Evolutionary conservation across 139 green algal species (phyloP).

Genomic region (Haematococcus sp.): DNA sequence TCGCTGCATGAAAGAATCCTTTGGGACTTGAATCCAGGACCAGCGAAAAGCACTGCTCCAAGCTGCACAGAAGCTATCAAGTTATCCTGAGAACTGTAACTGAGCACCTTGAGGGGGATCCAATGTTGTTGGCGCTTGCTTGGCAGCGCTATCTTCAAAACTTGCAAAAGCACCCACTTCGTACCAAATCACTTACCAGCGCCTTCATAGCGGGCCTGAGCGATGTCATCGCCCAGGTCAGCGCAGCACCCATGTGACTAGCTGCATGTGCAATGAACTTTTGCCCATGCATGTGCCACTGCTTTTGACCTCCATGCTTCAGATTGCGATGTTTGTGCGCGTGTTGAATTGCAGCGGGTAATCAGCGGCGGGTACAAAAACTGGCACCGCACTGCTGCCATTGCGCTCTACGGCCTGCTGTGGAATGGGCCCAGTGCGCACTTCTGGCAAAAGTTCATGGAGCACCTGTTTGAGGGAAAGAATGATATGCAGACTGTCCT

Average conservation of each 20-base stretch:
- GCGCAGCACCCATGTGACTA: neutral
- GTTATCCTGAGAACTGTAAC: too few relatives aligned
- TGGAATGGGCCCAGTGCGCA: conserved; percentile 53
- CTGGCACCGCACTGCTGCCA: conserved; percentile 30
- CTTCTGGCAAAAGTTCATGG: conserved; percentile 62
- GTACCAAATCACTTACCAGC: conserved; percentile 60
- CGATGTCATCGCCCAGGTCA: conserved; percentile 50
- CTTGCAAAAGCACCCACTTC: conserved; percentile 44
- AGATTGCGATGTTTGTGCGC: too few relatives aligned
- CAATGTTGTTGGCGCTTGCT: conserved; percentile 27
- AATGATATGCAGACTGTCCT: conserved; percentile 41
- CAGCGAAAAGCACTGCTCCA: too few relatives aligned
- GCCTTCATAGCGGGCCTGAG: conserved; percentile 41
- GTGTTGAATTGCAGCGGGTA: conserved; percentile 33
- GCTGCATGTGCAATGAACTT: too few relatives aligned
- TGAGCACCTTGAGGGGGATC: too few relatives aligned
- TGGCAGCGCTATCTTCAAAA: conserved; percentile 48
- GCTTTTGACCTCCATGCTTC: too few relatives aligned
- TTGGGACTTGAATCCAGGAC: too few relatives aligned
- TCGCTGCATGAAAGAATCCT: too few relatives aligned
- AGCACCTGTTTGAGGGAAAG: conserved; percentile 47
- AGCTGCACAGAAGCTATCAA: neutral
- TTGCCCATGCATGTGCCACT: too few relatives aligned
- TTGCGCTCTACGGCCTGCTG: conserved; percentile 60
- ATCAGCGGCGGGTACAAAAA: conserved; percentile 13